Conservation (phyloP, 305 asterid genomes). For the Lippia alba region DNA sequence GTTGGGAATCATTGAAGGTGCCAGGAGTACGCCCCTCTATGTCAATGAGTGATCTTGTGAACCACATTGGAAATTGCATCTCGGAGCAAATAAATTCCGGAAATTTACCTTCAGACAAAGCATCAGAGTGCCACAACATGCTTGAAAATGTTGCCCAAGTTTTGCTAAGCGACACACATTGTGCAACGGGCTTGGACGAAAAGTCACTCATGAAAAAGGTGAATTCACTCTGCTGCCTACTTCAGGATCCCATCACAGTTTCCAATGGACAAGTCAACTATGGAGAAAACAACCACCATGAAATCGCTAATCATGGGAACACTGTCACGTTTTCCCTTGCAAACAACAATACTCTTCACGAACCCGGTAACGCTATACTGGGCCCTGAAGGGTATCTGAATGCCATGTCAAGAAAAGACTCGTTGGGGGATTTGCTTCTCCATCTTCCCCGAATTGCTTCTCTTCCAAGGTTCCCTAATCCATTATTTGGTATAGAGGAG, state of each 20-base stretch:
- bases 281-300: conserved; percentile 38
- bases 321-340: conserved; percentile 34
- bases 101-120: conserved; percentile 52
- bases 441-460: conserved; percentile 79
- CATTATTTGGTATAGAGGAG: conserved; percentile 58
- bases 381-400: conserved; percentile 32
- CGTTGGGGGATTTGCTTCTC: conserved; percentile 63
- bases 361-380: conserved; percentile 23
- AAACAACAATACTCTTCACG: conserved; percentile 34
- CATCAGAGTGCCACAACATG: conserved; percentile 63
- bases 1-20: conserved; percentile 43
- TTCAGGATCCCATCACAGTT: conserved; percentile 59
- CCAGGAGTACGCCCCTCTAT: conserved; percentile 55
- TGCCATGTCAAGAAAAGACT: conserved; percentile 62
- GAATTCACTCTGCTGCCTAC: conserved; percentile 71
- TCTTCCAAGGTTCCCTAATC: conserved; percentile 58
- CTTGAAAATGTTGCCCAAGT: conserved; percentile 64
- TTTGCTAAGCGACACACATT: conserved; percentile 65
- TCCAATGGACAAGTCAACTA: conserved; percentile 36
- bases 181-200: conserved; percentile 62
- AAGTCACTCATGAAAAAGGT: conserved; percentile 81
- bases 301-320: conserved; percentile 36
- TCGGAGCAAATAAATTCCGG: conserved; percentile 67
- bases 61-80: conserved; percentile 63
- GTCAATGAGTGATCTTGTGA: conserved; percentile 68